Percentiles rank a stretch among this genome's conserved stretches.
phyloP scores from a whole-genome alignment of 257 asterid genomes.

The Paraleonurus japonicus region DNA sequence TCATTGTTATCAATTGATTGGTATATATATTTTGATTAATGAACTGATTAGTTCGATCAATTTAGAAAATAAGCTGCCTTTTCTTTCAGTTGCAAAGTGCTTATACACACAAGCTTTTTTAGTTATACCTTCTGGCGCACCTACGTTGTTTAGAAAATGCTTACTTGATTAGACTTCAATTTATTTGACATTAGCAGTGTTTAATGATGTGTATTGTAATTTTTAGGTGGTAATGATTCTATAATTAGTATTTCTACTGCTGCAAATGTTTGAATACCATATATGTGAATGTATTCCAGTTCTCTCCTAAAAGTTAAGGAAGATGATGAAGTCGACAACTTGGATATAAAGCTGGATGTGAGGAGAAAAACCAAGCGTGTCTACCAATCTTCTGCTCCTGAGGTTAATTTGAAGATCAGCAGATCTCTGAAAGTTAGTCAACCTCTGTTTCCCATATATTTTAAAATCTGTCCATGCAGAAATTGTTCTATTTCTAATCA shows the following conservation, averaged over 20 bases:
- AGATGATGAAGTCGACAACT: slow-evolving; percentile 88
- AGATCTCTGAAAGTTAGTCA: slow-evolving; percentile 86
- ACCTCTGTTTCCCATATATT: slow-evolving; percentile 31
- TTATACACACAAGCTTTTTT: neutral
- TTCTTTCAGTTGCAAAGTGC: neutral
- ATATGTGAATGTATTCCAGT: slow-evolving; percentile 38
- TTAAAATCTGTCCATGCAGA: slow-evolving; percentile 10
- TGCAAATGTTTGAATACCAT: neutral
- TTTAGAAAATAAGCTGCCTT: neutral
- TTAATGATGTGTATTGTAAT: neutral
- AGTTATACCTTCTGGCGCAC: neutral
- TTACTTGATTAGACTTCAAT: neutral
- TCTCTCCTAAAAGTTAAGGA: slow-evolving; percentile 89
- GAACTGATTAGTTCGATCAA: neutral
- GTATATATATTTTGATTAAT: too few species aligned
- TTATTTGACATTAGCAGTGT: neutral
- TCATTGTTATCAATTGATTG: neutral
- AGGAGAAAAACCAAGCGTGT: slow-evolving; percentile 67
- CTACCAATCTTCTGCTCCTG: slow-evolving; percentile 68
- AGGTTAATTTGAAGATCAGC: slow-evolving; percentile 94
- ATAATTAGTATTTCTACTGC: neutral
- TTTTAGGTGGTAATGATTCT: neutral
- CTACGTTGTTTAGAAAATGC: neutral
- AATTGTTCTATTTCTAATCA: neutral
- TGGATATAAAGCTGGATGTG: slow-evolving; percentile 71